Conservation (phyloP, 495 filamentous ascomycete species). For the Penicillium longicatenatum region DNA sequence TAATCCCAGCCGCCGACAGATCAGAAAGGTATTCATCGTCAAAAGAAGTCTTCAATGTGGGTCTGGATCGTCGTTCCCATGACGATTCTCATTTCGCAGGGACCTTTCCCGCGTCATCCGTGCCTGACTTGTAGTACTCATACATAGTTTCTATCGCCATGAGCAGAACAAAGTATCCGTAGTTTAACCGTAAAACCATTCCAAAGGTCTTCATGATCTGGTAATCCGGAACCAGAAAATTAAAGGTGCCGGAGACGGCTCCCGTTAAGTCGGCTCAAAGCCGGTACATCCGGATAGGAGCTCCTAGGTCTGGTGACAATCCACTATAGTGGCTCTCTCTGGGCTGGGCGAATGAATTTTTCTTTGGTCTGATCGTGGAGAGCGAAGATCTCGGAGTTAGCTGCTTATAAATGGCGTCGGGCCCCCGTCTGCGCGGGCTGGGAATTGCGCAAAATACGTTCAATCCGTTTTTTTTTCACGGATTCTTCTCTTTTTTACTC, state of each 20-base stretch:
- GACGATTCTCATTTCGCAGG: conserved; percentile 32
- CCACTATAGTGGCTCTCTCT: conserved; percentile 25
- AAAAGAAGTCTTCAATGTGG: conserved; percentile 17
- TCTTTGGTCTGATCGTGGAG: conserved; percentile 20
- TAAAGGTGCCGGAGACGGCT: conserved; percentile 7
- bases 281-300: conserved; percentile 27
- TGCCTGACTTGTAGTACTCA: conserved; percentile 14
- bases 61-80: conserved; percentile 33
- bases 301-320: conserved; percentile 32
- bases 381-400: conserved; percentile 15
- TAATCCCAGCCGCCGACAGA: neutral
- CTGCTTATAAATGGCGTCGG: conserved; percentile 33
- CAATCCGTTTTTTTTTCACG: conserved; percentile 1
- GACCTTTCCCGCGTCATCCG: conserved; percentile 29
- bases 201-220: conserved; percentile 11
- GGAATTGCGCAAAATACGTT: neutral
- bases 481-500: neutral
- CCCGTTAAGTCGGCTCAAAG: conserved; percentile 17
- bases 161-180: conserved; percentile 1
- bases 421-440: conserved; percentile 12
- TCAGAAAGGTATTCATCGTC: conserved; percentile 22
- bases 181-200: conserved; percentile 5
- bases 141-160: neutral
- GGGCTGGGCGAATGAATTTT: conserved; percentile 21
- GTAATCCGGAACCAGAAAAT: conserved; percentile 12